Percentiles rank a stretch among this genome's conserved stretches.
These are phyloP conservation scores for Zygoascus hellenicus DNA, from an alignment of 1,139 yeast genomes.

Conservation along the genomic window DNA sequence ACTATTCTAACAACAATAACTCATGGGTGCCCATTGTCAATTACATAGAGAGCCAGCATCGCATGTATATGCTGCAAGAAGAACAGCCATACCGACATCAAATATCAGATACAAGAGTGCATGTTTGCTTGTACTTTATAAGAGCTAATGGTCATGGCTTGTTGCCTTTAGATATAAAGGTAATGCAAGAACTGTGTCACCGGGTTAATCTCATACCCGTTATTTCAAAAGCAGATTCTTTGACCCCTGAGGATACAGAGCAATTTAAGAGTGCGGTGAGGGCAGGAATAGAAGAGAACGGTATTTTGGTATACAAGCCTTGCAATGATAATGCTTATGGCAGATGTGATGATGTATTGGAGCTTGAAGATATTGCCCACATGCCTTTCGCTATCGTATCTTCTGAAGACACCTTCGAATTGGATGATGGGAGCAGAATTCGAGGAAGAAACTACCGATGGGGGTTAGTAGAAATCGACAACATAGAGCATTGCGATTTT, in stretches of 20 bases:
- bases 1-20: conserved; percentile 52
- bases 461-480: conserved; percentile 70
- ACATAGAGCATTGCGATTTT: conserved; percentile 63
- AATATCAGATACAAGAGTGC: conserved; percentile 56
- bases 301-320: conserved; percentile 54
- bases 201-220: conserved; percentile 74
- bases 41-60: conserved; percentile 57
- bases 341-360: background rate
- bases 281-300: conserved; percentile 41
- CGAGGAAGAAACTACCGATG: conserved; percentile 66
- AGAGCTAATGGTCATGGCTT: conserved; percentile 50
- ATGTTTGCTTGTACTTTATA: conserved; percentile 70
- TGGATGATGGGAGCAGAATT: conserved; percentile 37
- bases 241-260: conserved; percentile 38
- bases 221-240: conserved; percentile 67
- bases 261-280: conserved; percentile 44
- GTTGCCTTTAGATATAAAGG: conserved; percentile 53
- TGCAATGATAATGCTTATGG: conserved; percentile 36
- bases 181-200: conserved; percentile 60
- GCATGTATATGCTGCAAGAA: conserved; percentile 54
- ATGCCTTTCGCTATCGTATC: conserved; percentile 61
- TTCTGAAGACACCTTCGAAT: conserved; percentile 34
- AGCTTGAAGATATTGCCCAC: conserved; percentile 6
- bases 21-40: conserved; percentile 56
- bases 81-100: conserved; percentile 60